Evolutionary conservation across 2,329 filamentous ascomycete species (phyloP), one percentile per base, ranked within the genome.

Genomic region (Fusarium oxysporum): DNA sequence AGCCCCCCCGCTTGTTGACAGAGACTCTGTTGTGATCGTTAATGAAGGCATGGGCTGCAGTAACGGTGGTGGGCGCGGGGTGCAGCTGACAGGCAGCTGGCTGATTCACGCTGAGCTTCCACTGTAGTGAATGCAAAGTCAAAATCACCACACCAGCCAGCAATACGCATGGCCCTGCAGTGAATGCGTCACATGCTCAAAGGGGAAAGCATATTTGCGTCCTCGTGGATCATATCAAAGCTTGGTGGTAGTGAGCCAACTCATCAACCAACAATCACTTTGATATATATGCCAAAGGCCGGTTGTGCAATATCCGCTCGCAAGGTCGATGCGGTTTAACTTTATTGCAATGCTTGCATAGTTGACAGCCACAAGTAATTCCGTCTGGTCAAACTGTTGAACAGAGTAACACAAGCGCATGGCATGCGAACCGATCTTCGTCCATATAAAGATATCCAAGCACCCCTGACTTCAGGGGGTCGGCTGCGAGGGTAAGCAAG

Each of bases 401-500:
- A 25, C 6, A 35, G 35, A 40, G 16, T 28, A 30, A 28, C 14
- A 47, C 37, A 38, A 21, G 19, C 41, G 21, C 43, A 48, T 30
- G 32, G 38, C 25, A 58, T 37, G 38, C 17, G 14, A 60, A 45
- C 30, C 23, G 55, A 63, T 70, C 44, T 50, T 37, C 32, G 16
- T 62, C 17, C 32, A 9, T 25, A n/a, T 14, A 7, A 43, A 17
- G 38, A 25, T 45, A 16, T 17, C 33, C 25, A 62, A 47, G 33
- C 38, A 30, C 33, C 44, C 62, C 71, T 71, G 67, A 71, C 71
- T 73, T 73, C 71, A 73, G 58, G 71, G 50, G 30, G 55, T 23
- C 45, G 25, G 55, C 8, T 3, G 17, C 28, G 23, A 44, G 37
- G 23, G 19, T 21, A 19, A 25, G 38, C 25, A 53, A 37, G 37